Evolutionary conservation across 768 basidiomycete genomes (phyloP), one percentile per base, ranked within the genome.

Genomic region (Rhodocollybia butyracea): DNA sequence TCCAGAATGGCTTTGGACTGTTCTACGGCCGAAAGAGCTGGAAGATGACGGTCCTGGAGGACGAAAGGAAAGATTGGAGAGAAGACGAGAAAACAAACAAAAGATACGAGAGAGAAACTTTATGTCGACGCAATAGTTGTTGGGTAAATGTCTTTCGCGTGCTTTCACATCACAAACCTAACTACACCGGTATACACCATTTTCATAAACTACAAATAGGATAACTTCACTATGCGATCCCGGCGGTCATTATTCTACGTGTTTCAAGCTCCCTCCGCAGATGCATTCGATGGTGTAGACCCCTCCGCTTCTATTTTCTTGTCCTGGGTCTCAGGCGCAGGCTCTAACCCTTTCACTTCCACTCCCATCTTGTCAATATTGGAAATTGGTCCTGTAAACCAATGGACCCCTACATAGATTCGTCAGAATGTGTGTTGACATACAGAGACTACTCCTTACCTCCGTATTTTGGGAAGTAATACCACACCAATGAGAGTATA

Each of bases 1-100:
- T 67, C 94, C 94, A 3, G 68, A 81, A 6, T 97, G 94, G 94
- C 68, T 97, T 38, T 97, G 94, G 94, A 85, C 78, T 13, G 64
- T 93, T 36, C 71, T 91, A 19, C 69, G 84, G 57, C 79, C 85
- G 4, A 81, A 21, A 79, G 80, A 66, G 82, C 76, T 53, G n/a
- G 47, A 78, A 81, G 68, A 74, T 73, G 63, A 62, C 64, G 31
- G 46, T 19, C 54, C 54, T n/a, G 54, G 46, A 12, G 54, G 54
- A 2, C 24, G 41, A 46, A 36, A 36, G n/a, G 79, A 81, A 59
- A 76, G 83, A 46, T 71, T 76, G 54, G 71, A 73, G 55, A 73
- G 88, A 68, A 73, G 89, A 64, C 73, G 72, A 63, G 79, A 78
- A 57, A 89, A 87, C 52, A 77, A 84, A 53, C 80, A 84, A 66